Evolutionary conservation across 345 rosid species (phyloP), one percentile per base, ranked within the genome.

Genomic region (Citrus inodora): DNA sequence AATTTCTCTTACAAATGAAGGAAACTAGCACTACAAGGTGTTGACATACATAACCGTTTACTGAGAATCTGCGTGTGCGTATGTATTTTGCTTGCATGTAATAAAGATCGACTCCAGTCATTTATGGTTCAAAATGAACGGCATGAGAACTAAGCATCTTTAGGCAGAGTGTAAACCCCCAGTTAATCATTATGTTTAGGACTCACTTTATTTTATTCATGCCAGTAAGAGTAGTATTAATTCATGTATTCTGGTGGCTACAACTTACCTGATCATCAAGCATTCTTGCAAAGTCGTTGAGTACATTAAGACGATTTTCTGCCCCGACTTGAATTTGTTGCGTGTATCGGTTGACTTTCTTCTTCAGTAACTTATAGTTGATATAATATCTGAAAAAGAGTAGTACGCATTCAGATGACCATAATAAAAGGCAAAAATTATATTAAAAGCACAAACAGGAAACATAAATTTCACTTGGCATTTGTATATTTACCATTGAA

Each of bases 231-330:
- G 67, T 64, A 32, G 1, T 64, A 64, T 64, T 64, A 30, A 17
- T 64, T 10, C 11, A 42, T 42, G n/a, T 64, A 7, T 14, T 14
- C 19, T n/a, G 17, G 3, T 27, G 33, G n/a, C 37, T 16, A 72
- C 46, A 27, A 60, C 68, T 74, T 37, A 86, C 91, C 87, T 88
- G 85, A 76, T 11, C 33, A 60, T 88, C 91, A 14, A 88, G 80
- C 86, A 88, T 60, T 76, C 74, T 88, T 69, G 91, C 77, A 76
- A 88, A 88, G 71, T 88, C 91, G 79, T 68, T 86, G 35, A 86
- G 85, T 70, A 88, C 86, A 78, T 72, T 70, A 16, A 33, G 74
- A n/a, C 82, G 91, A 76, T 81, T 76, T 67, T 83, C 76, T 17
- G 78, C 77, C 56, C 81, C 82, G 51, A 65, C 69, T 19, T 84